These are phyloP conservation scores for Aspergillus proliferans DNA, from an alignment of 2,329 filamentous ascomycete genomes.

Conservation along the genomic window DNA sequence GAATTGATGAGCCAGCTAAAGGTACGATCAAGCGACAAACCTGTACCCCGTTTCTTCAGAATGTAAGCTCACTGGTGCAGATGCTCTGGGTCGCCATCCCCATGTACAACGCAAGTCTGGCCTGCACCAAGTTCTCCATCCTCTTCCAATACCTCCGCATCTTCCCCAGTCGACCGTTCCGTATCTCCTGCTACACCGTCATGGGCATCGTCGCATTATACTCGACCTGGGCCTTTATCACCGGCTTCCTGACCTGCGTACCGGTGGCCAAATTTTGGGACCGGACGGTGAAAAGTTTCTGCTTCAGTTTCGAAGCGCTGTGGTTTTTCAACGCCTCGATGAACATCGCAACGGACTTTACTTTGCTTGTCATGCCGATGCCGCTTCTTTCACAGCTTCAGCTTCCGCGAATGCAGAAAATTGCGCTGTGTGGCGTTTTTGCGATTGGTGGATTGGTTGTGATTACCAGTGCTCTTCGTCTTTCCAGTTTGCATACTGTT, in stretches of 20 bases:
- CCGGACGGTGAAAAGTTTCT: slow-evolving; percentile 27
- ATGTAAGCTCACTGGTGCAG: slow-evolving; percentile 8
- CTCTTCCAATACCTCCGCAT: slow-evolving; percentile 44
- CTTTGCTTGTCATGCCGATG: slow-evolving; percentile 38
- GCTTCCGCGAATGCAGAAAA: slow-evolving; percentile 37
- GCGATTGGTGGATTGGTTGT: slow-evolving; percentile 36
- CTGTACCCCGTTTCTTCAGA: background rate
- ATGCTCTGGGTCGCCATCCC: slow-evolving; percentile 27
- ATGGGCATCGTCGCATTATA: slow-evolving; percentile 26
- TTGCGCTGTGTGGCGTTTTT: slow-evolving; percentile 37
- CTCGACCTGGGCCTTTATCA: slow-evolving; percentile 29
- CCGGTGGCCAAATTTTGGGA: slow-evolving; percentile 40
- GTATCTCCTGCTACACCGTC: slow-evolving; percentile 29
- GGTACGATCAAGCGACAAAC: slow-evolving; percentile 6
- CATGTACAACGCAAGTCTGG: slow-evolving; percentile 28
- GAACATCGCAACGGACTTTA: slow-evolving; percentile 39
- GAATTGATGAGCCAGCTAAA: slow-evolving; percentile 20
- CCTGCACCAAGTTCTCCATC: slow-evolving; percentile 40
- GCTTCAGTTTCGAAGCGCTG: slow-evolving; percentile 33
- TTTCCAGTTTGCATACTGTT: slow-evolving; percentile 20
- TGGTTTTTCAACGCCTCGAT: slow-evolving; percentile 40
- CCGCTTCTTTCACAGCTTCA: slow-evolving; percentile 35
- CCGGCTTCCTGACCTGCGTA: slow-evolving; percentile 36
- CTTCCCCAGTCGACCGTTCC: slow-evolving; percentile 28
- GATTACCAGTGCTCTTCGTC: slow-evolving; percentile 27